Conservation (phyloP, 306 rosid genomes). For the Medicago arabica region DNA sequence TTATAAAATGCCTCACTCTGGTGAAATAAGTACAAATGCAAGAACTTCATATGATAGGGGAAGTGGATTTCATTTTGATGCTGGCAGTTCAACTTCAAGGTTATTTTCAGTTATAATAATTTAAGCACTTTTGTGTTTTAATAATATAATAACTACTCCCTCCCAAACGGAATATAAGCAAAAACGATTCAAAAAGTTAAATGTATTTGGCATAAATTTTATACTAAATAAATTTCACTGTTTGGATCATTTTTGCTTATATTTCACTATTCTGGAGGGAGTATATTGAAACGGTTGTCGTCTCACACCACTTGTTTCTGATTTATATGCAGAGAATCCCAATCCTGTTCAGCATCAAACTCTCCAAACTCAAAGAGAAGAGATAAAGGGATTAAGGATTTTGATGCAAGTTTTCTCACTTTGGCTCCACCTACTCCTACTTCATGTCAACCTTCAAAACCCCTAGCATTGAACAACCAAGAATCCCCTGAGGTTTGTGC, state of each 20-base stretch:
- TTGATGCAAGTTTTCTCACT: conserved; percentile 60
- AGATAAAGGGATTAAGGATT: conserved; percentile 47
- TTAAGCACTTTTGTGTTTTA: conserved; percentile 20
- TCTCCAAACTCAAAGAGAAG: conserved; percentile 45
- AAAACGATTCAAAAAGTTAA: too few relatives aligned
- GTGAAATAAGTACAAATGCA: conserved; percentile 55
- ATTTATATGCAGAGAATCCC: conserved; percentile 55
- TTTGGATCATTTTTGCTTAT: neutral
- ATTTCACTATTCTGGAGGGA: neutral
- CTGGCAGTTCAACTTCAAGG: conserved; percentile 54
- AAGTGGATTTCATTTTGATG: conserved; percentile 45
- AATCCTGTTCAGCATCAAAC: conserved; percentile 52
- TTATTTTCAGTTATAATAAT: conserved; percentile 37
- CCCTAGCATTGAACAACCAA: conserved; percentile 39
- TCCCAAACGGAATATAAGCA: too few relatives aligned
- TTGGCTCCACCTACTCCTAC: conserved; percentile 58
- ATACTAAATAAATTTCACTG: too few relatives aligned
- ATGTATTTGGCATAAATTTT: too few relatives aligned
- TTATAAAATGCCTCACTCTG: conserved; percentile 47
- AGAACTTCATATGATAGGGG: conserved; percentile 40
- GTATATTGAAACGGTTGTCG: conserved; percentile 1
- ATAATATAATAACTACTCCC: neutral
- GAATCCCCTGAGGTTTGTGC: conserved; percentile 49
- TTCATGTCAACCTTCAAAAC: conserved; percentile 46
- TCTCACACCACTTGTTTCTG: conserved; percentile 39